Evolutionary conservation across 2,329 filamentous ascomycete species (phyloP).

Genomic region (Sclerotiophoma versabilis): DNA sequence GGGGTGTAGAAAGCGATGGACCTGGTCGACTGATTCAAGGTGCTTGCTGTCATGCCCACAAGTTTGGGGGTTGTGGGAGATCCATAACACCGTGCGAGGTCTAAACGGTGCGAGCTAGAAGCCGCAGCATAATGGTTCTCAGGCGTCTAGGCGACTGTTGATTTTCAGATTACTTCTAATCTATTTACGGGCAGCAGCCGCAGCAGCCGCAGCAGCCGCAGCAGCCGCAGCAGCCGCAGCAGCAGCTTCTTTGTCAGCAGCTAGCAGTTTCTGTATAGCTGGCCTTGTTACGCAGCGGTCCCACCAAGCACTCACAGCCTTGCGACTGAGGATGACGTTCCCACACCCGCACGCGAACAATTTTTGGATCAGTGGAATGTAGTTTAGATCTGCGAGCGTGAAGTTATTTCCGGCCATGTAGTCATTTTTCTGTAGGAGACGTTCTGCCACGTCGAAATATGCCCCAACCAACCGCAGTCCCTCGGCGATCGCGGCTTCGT

Average conservation of each 20-base stretch:
- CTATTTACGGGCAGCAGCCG: no score
- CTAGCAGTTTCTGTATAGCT: conserved; percentile 25
- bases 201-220: no score
- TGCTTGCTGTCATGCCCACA: no score
- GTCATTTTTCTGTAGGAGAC: conserved; percentile 47
- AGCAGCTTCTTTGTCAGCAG: conserved; percentile 25
- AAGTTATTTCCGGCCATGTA: conserved; percentile 58
- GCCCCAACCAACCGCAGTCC: conserved; percentile 49
- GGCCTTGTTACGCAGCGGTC: conserved; percentile 25
- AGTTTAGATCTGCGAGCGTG: conserved; percentile 57
- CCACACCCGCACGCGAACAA: conserved; percentile 44
- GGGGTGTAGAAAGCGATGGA: no score
- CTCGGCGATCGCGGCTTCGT: conserved; percentile 52
- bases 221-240: no score
- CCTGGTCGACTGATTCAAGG: no score
- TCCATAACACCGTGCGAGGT: no score
- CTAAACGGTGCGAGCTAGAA: no score
- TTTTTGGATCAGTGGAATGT: conserved; percentile 55
- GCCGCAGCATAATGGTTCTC: no score
- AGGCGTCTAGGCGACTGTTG: no score
- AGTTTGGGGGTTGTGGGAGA: no score
- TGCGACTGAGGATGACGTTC: conserved; percentile 21
- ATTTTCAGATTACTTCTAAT: no score
- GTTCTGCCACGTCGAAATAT: conserved; percentile 56
- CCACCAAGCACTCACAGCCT: conserved; percentile 28